Conservation (phyloP, 2,329 filamentous ascomycete species). For the Penicillium digitatum region DNA sequence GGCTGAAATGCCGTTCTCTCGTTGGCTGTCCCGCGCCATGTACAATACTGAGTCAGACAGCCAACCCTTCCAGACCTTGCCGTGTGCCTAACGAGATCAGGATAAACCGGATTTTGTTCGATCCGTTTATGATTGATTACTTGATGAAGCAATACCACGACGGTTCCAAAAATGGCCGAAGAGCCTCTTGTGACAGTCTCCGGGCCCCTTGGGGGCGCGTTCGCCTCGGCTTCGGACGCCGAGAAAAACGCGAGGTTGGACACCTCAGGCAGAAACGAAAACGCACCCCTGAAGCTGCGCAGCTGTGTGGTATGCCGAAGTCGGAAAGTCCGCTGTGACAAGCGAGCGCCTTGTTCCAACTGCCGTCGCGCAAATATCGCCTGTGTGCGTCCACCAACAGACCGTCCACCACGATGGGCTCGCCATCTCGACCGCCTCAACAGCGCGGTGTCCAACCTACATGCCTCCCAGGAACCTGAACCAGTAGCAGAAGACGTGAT, state of each 20-base stretch:
- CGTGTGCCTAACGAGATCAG: not conserved
- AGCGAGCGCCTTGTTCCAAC: conserved; percentile 54
- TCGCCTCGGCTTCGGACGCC: conserved; percentile 11
- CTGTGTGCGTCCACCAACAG: conserved; percentile 50
- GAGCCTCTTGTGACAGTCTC: not conserved
- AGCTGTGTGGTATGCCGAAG: conserved; percentile 52
- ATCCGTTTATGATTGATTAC: not conserved
- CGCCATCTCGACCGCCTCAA: conserved; percentile 46
- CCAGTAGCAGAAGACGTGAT: conserved; percentile 42
- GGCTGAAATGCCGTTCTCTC: not conserved
- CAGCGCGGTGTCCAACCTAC: conserved; percentile 19
- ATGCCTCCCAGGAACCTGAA: conserved; percentile 17
- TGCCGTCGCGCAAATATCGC: conserved; percentile 53
- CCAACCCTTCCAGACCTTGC: not conserved
- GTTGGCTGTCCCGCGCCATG: not conserved
- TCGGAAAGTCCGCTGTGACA: conserved; percentile 58
- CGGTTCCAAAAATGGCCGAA: not conserved
- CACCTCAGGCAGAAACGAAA: not conserved
- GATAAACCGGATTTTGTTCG: not conserved
- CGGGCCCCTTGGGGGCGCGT: not conserved
- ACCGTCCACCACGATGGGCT: conserved; percentile 54
- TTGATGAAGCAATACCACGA: not conserved
- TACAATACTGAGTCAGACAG: not conserved
- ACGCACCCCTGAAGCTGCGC: conserved; percentile 32
- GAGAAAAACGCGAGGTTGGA: conserved; percentile 11